Conservation (phyloP, 225 moss, liverwort and hornwort species). For the Physcomitrellopsis africana region DNA sequence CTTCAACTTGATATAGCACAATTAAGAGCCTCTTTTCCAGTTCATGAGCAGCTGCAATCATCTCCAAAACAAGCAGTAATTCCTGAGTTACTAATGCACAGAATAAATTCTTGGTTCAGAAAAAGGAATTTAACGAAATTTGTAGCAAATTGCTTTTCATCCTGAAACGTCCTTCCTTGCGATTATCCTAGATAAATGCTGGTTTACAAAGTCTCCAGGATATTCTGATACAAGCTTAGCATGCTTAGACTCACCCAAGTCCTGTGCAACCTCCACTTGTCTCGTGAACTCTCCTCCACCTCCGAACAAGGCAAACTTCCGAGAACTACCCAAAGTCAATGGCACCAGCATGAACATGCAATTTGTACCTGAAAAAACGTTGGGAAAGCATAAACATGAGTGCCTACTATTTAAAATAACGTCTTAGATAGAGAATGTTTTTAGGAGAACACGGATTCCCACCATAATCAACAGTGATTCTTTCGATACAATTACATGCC, state of each 20-base stretch:
- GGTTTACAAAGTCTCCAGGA: neutral
- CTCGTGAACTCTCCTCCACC: slow-evolving; percentile 63
- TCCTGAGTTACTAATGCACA: slow-evolving; percentile 22
- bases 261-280: slow-evolving; percentile 58
- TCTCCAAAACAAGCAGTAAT: slow-evolving; percentile 9
- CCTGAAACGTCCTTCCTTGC: slow-evolving; percentile 6
- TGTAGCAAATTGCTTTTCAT: slow-evolving; percentile 1
- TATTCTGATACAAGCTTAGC: neutral
- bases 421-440: neutral
- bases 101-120: slow-evolving; percentile 9
- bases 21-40: slow-evolving; percentile 50
- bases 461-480: neutral
- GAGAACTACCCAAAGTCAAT: slow-evolving; percentile 42
- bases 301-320: slow-evolving; percentile 58
- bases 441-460: neutral
- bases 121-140: neutral
- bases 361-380: slow-evolving; percentile 31
- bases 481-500: slow-evolving; percentile 15
- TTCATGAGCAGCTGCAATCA: slow-evolving; percentile 43
- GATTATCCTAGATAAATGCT: neutral
- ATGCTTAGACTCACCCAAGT: slow-evolving; percentile 47
- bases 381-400: slow-evolving; percentile 15
- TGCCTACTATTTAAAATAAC: neutral
- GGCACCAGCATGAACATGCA: slow-evolving; percentile 59
- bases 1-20: slow-evolving; percentile 53